These are phyloP conservation scores for Mycena floridula DNA, from an alignment of 768 basidiomycete genomes.

Conservation along the genomic window DNA sequence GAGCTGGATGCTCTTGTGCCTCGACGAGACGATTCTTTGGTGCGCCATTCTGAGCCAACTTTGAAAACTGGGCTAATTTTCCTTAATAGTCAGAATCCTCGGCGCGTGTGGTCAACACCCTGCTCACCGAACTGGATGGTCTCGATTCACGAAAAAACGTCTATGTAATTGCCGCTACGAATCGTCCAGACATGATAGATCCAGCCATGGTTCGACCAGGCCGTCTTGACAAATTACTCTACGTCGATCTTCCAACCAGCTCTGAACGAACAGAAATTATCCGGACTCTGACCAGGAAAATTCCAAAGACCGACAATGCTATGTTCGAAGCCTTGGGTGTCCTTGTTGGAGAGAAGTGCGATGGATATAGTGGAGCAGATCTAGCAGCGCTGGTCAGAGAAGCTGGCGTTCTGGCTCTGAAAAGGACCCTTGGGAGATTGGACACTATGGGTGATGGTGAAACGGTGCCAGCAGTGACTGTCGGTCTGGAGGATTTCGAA, in stretches of 20 bases:
- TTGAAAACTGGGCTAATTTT: background rate
- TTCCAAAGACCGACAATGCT: slow-evolving; percentile 45
- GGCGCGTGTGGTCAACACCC: slow-evolving; percentile 88
- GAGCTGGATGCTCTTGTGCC: slow-evolving; percentile 92
- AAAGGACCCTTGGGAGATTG: slow-evolving; percentile 59
- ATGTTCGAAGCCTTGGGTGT: slow-evolving; percentile 22
- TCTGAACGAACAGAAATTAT: slow-evolving; percentile 81
- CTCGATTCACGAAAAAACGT: slow-evolving; percentile 82
- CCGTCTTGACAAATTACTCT: slow-evolving; percentile 87
- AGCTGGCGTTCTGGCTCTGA: slow-evolving; percentile 81
- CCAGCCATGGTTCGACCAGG: slow-evolving; percentile 98
- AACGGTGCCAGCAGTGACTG: slow-evolving; percentile 29
- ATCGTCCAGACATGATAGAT: slow-evolving; percentile 95
- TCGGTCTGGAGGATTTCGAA: slow-evolving; percentile 64
- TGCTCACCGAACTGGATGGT: slow-evolving; percentile 91
- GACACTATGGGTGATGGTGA: slow-evolving; percentile 47
- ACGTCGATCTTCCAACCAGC: slow-evolving; percentile 78
- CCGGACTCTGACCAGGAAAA: slow-evolving; percentile 62
- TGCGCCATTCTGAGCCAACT: slow-evolving; percentile 27
- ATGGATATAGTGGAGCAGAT: slow-evolving; percentile 92
- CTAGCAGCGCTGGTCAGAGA: slow-evolving; percentile 84
- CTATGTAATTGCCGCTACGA: slow-evolving; percentile 93
- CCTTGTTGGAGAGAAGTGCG: slow-evolving; percentile 60
- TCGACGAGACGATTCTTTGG: slow-evolving; percentile 82
- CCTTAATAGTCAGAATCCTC: slow-evolving; percentile 78